Evolutionary conservation across 1,139 yeast genomes (phyloP), one percentile per base, ranked within the genome.

Genomic region (Geotrichum carabidarum): DNA sequence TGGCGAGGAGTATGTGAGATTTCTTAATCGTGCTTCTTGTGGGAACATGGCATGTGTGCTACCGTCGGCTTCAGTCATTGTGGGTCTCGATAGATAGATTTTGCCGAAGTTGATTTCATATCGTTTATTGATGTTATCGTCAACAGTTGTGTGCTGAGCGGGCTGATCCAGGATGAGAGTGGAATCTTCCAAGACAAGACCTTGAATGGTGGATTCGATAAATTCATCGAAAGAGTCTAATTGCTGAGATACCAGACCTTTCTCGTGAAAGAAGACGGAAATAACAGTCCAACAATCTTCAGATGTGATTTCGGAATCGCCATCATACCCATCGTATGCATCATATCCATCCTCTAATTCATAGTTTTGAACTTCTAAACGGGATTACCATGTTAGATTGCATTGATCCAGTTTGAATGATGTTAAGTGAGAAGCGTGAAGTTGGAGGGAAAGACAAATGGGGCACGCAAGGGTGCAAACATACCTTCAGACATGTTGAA

Each of bases 271-370:
- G 71, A 93, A 94, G 31, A 98, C 81, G 44, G 97, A 86, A 63
- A 94, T 93, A 61, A 94, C 98, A 41, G 96, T 85, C 99, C 99
- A 94, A 74, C 98, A 91, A 76, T 94, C 99, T 75, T 94, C 98
- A 37, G 97, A 89, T 30, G 98, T 90, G 75, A 93, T 88, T 68
- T 84, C 86, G 61, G 78, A 77, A 60, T 78, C 81, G 17, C 52
- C 55, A 60, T 82, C 87, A 63, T 83, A 88, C 68, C 82, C 83
- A 63, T 78, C 81, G 71, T 86, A 84, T 53, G 84, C 84, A 69
- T 84, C 90, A 35, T 86, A 84, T 53, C 84, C 84, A 69, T 84
- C 90, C 18, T 57, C 59, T 32, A 36, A 50, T 32, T 56, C 57
- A 50, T 48, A 53, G 14, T 54, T 54, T 8, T 11, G 38, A 12